Percentiles rank a stretch among this genome's conserved stretches.
Conservation (phyloP, 2,329 filamentous ascomycete species). For the Penicillium sp. region DNA sequence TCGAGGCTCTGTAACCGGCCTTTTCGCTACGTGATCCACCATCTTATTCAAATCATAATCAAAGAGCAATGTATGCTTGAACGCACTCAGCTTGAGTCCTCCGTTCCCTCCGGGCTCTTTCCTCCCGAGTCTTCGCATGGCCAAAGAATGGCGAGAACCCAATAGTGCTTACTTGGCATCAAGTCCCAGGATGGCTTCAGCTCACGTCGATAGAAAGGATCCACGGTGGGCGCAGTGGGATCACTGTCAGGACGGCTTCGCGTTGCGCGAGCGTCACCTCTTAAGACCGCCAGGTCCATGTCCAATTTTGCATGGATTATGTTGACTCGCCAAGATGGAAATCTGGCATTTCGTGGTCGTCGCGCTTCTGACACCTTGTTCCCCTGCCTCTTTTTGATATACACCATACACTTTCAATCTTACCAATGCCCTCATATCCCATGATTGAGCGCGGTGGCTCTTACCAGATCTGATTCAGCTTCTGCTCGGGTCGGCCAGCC, state of each 20-base stretch:
- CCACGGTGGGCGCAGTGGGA: neutral
- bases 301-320: constrained; percentile 1
- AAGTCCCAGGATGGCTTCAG: neutral
- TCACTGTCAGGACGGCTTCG: constrained; percentile 1
- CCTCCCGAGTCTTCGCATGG: neutral
- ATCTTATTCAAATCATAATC: neutral
- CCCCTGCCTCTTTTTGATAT: neutral
- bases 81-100: constrained; percentile 2
- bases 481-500: neutral
- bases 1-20: neutral
- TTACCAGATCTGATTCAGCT: neutral
- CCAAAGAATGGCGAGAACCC: constrained; percentile 3
- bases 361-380: neutral
- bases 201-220: constrained; percentile 1
- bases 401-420: neutral
- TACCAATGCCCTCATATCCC: neutral
- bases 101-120: constrained; percentile 5
- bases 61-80: constrained; percentile 4
- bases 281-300: constrained; percentile 1
- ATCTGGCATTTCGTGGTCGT: constrained; percentile 2
- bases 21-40: neutral
- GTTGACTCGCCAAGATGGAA: neutral
- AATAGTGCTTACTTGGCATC: neutral
- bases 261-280: constrained; percentile 3
- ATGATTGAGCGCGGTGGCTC: neutral